Percentiles rank a stretch among this genome's conserved stretches.
Evolutionary conservation across 192 early-diverging fungal genomes (phyloP).

Genomic region (Phycomyces nitens): DNA sequence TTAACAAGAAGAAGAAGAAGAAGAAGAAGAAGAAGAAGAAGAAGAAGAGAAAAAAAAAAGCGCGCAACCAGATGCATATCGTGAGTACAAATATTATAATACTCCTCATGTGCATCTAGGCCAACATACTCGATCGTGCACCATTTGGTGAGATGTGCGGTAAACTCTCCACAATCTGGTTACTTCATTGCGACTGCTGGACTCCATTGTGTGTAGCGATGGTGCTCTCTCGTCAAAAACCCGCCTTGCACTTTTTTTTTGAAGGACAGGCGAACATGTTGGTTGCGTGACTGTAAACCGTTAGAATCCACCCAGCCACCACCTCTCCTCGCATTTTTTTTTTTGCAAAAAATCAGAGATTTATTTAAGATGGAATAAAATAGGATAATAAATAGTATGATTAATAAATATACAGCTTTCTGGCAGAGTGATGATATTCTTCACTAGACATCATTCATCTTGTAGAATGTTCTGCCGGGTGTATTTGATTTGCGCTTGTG

Average conservation of each 20-base stretch:
- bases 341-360: not conserved
- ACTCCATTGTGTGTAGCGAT: constrained; percentile 11
- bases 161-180: constrained; percentile 80
- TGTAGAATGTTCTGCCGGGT: not conserved
- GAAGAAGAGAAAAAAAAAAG: not conserved
- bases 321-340: not conserved
- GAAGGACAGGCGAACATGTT: constrained; percentile 3
- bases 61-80: too few relatives aligned
- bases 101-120: not conserved
- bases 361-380: too few relatives aligned
- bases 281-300: not conserved
- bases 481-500: not conserved
- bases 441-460: constrained; percentile 5
- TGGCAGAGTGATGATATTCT: not conserved
- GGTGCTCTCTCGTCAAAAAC: not conserved
- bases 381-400: too few relatives aligned
- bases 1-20: not conserved
- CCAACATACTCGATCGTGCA: constrained; percentile 67
- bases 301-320: not conserved
- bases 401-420: too few relatives aligned
- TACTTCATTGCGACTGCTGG: constrained; percentile 46
- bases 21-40: not conserved
- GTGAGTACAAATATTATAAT: too few relatives aligned
- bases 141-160: constrained; percentile 88
- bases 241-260: not conserved